Conservation (phyloP, 2,329 filamentous ascomycete species). For the Diaporthe citrichinensis region DNA sequence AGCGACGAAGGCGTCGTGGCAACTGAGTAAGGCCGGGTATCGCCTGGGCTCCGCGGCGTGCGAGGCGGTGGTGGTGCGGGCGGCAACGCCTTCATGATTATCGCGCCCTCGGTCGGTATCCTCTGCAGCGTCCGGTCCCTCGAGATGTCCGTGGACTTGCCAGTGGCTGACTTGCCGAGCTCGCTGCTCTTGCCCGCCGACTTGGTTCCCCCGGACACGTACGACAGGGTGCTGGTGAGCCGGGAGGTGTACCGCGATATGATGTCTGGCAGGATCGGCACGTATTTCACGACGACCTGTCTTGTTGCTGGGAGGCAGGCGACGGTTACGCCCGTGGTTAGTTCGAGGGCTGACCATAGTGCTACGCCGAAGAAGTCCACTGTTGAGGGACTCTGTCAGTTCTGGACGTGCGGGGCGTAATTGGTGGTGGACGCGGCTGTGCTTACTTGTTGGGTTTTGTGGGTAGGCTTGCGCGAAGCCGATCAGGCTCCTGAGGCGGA, state of each 20-base stretch:
- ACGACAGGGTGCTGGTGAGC: constrained; percentile 5
- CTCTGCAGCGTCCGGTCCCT: constrained; percentile 10
- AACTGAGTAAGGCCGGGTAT: background rate
- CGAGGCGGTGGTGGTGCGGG: background rate
- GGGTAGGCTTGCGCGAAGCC: constrained; percentile 24
- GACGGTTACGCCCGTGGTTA: constrained; percentile 24
- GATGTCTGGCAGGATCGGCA: constrained; percentile 15
- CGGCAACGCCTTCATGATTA: background rate
- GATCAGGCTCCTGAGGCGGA: constrained; percentile 27
- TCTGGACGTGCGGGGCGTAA: background rate
- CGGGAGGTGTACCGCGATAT: constrained; percentile 1
- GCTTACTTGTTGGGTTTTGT: constrained; percentile 33
- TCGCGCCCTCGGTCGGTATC: constrained; percentile 18
- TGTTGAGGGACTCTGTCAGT: background rate
- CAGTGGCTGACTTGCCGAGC: background rate
- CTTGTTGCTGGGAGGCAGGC: constrained; percentile 30
- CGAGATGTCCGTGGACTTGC: constrained; percentile 5
- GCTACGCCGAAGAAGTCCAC: constrained; percentile 34
- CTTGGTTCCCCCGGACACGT: background rate
- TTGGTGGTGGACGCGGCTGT: background rate
- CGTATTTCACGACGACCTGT: constrained; percentile 26
- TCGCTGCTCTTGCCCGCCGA: background rate
- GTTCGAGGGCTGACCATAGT: constrained; percentile 33
- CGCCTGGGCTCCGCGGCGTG: background rate
- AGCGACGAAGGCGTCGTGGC: constrained; percentile 10